Evolutionary conservation across 768 basidiomycete genomes (phyloP), one percentile per base, ranked within the genome.

Genomic region (Hericium alpestre): DNA sequence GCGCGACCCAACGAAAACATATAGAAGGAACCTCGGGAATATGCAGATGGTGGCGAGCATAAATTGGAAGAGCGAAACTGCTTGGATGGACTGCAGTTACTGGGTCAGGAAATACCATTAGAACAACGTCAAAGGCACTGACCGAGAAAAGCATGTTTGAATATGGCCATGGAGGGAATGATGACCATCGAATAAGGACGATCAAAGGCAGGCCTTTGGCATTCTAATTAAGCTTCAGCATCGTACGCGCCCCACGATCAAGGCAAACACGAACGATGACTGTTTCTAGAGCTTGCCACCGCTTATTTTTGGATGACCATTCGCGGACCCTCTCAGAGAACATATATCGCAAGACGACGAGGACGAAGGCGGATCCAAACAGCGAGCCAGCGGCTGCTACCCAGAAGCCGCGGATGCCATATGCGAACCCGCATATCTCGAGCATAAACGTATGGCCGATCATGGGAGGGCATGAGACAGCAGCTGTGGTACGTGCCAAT

Each of bases 141-240:
- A 87, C 87, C 22, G 87, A 83, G 64, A 90, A 90, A 18, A 93
- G 73, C 0, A 83, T 73, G 58, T 90, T 92, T n/a, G 84, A 82
- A 64, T 91, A 93, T 0, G 87, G 86, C 87, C 89, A 92, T 2
- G 91, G 89, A 49, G 89, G 90, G 67, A 93, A 81, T 4, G 91
- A 84, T 3, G 87, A 90, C 20, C 89, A 67, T 13, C 90, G 83
- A 59, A 93, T 85, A 50, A 93, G 77, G 61, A 90, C 79, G 41
- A 93, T 87, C 22, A 92, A 72, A n/a, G 84, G 84, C 16, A 92
- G 72, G 16, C 91, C 91, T 67, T 86, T 88, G 15, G 82, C 80
- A 58, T 73, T 75, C 87, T 90, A 62, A 40, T 10, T 40, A 57
- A 50, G 22, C 50, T 20, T 47, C 40, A 43, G 1, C 50, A 49